Evolutionary conservation across 164 flowering plant genomes (phyloP), one percentile per base, ranked within the genome.

Genomic region (Macadamia tetraphylla): DNA sequence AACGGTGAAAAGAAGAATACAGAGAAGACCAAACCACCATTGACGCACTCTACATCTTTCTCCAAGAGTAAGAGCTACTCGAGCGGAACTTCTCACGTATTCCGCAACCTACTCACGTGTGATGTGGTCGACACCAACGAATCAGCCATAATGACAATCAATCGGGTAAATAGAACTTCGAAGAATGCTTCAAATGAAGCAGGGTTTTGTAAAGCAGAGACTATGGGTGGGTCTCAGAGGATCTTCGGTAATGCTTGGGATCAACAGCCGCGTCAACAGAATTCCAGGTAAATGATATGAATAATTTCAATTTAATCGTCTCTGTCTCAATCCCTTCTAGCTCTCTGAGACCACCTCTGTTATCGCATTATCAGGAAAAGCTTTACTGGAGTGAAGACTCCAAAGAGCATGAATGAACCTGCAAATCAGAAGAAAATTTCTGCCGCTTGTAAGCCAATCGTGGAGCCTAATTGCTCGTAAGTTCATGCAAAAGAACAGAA

Each of bases 391-490:
- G 63, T 13, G 13, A 73, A 53, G 72, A 71, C 62, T 60, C 67
- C 70, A 32, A 84, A 65, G 69, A 75, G 68, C 67, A 71, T 56
- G 44, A 62, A 53, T 18, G 74, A 75, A 46, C 67, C 57, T n/a
- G 49, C 61, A 10, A 74, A 66, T 40, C 73, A 70, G 58, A 81
- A 67, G 57, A 53, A 62, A 5, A 68, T 62, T 18, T 46, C 78
- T 60, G 71, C 83, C 35, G 70, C 78, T 57, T 82, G 66, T 73
- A 83, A 73, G 75, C 83, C 79, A 3, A 63, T 75, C 3, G 48
- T 72, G 32, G 77, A 72, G 43, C 87, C 93, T 0, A 75, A 58
- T 63, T 88, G 94, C 85, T 85, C 88, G 93, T 88, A 83, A 82
- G 93, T 78, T 35, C 30, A 43, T 9, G 7, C 48, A 43, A 5